These are phyloP conservation scores for Penicillium parvum DNA, from an alignment of 495 filamentous ascomycete genomes.

Conservation along the genomic window DNA sequence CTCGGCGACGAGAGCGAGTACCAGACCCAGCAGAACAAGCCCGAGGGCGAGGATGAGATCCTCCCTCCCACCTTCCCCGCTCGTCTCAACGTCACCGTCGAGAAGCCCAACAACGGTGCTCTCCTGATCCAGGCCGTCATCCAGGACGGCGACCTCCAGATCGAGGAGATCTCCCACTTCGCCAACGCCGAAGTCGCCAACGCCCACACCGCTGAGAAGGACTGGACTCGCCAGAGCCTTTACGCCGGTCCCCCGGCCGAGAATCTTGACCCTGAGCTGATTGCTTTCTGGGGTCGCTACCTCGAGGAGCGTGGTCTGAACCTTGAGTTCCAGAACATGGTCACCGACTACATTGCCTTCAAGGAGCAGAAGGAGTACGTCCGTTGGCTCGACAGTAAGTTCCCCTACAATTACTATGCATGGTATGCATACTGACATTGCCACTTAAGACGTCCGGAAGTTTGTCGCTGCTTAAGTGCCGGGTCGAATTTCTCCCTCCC, in stretches of 20 bases:
- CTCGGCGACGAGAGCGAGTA: conserved; percentile 48
- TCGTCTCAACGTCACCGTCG: conserved; percentile 78
- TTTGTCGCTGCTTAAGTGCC: conserved; percentile 63
- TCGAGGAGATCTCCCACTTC: conserved; percentile 91
- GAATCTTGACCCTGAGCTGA: conserved; percentile 93
- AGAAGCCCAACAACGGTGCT: conserved; percentile 77
- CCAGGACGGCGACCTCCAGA: conserved; percentile 79
- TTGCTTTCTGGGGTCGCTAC: conserved; percentile 86
- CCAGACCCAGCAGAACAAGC: conserved; percentile 51
- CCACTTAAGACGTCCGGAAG: conserved; percentile 57
- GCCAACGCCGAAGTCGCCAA: conserved; percentile 65
- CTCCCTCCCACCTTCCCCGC: conserved; percentile 66
- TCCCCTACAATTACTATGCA: background rate
- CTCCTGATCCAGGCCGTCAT: conserved; percentile 82
- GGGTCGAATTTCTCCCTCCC: background rate
- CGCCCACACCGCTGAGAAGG: conserved; percentile 59
- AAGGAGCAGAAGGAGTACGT: conserved; percentile 99
- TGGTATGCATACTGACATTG: conserved; percentile 12
- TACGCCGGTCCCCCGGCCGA: conserved; percentile 92
- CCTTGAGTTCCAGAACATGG: conserved; percentile 78
- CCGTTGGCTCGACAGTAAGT: conserved; percentile 76
- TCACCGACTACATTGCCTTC: conserved; percentile 94
- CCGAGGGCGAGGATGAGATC: conserved; percentile 53
- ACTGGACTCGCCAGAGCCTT: conserved; percentile 64
- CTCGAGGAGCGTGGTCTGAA: conserved; percentile 92